Conservation (phyloP, 1,139 yeast genomes). For the Geotrichum restrictum region DNA sequence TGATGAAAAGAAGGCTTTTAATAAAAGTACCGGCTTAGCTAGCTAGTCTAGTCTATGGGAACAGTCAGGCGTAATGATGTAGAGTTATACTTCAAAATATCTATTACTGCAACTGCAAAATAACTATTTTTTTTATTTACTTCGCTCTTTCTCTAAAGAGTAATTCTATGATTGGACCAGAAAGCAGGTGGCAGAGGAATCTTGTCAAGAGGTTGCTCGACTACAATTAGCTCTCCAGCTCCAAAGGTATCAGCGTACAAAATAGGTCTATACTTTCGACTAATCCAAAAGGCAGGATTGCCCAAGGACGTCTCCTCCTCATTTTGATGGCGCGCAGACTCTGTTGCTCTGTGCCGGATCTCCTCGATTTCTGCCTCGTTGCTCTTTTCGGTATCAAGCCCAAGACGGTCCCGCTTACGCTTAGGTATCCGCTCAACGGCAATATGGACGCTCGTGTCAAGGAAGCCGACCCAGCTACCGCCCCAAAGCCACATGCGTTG, state of each 20-base stretch:
- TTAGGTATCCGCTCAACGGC: slow-evolving; percentile 44
- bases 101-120: no score
- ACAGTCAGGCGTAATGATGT: no score
- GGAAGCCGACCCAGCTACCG: slow-evolving; percentile 73
- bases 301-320: slow-evolving; percentile 34
- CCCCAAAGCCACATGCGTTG: slow-evolving; percentile 80
- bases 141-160: slow-evolving; percentile 40
- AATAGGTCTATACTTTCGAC: slow-evolving; percentile 72
- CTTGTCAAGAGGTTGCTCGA: slow-evolving; percentile 71
- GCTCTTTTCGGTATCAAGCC: slow-evolving; percentile 34
- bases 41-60: no score
- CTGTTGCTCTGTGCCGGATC: no score
- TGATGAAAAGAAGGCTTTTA: no score
- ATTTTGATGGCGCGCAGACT: slow-evolving; percentile 23
- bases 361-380: slow-evolving; percentile 11
- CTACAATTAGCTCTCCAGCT: slow-evolving; percentile 58
- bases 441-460: slow-evolving; percentile 62
- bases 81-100: no score
- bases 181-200: slow-evolving; percentile 70
- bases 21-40: no score
- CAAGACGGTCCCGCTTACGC: slow-evolving; percentile 57
- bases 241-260: slow-evolving; percentile 59
- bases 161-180: slow-evolving; percentile 59
- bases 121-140: no score
- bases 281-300: slow-evolving; percentile 60